phyloP scores from a whole-genome alignment of 2,329 filamentous ascomycete species.

The Albophoma yamanashiensis region DNA sequence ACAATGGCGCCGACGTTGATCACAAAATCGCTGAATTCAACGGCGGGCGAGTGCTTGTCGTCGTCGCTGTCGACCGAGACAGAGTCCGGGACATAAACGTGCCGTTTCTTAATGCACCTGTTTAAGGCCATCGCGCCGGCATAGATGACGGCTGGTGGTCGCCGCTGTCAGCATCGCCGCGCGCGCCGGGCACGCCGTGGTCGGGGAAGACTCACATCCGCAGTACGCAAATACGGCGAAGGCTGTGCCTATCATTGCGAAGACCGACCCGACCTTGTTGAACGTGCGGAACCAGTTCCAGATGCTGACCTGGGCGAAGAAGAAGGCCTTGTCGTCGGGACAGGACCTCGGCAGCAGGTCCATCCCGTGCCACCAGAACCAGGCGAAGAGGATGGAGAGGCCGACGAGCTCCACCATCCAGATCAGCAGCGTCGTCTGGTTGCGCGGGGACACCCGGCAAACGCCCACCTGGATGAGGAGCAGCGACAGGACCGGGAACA shows the following conservation, averaged over 20 bases:
- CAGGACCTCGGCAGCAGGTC: conserved; percentile 10
- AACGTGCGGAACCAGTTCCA: conserved; percentile 14
- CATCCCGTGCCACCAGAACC: conserved; percentile 15
- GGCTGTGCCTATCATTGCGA: conserved; percentile 4
- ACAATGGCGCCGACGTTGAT: conserved; percentile 13
- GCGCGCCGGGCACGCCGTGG: neutral
- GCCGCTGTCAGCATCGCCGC: neutral
- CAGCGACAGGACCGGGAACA: conserved; percentile 11
- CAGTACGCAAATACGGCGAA: conserved; percentile 5
- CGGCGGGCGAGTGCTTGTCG: neutral
- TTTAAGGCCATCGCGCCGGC: neutral
- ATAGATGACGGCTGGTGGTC: neutral
- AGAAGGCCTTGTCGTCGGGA: conserved; percentile 13
- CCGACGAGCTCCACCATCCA: conserved; percentile 9
- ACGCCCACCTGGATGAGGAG: conserved; percentile 11
- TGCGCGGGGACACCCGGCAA: conserved; percentile 7
- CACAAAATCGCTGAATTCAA: conserved; percentile 6
- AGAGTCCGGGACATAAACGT: neutral
- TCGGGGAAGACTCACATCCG: conserved; percentile 3
- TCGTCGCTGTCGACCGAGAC: neutral
- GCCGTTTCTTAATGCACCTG: neutral
- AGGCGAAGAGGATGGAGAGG: conserved; percentile 8
- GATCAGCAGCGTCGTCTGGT: conserved; percentile 7
- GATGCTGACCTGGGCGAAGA: conserved; percentile 16
- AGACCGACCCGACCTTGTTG: conserved; percentile 12